Percentiles rank a stretch among this genome's conserved stretches.
Evolutionary conservation across 257 asterid genomes (phyloP).

Genomic region (Scutellaria minor): DNA sequence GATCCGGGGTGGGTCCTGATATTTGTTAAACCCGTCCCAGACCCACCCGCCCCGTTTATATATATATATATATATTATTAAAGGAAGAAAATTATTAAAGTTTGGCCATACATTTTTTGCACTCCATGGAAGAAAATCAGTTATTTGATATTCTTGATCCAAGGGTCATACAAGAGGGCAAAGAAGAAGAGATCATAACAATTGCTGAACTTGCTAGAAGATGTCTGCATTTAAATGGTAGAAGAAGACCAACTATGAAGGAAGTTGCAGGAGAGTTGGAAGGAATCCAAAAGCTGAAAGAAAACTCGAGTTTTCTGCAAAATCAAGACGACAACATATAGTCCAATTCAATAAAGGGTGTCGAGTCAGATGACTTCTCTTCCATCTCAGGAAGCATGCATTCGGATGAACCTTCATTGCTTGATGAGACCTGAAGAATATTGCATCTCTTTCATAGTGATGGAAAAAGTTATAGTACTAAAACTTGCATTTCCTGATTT

Average conservation of each 20-base stretch:
- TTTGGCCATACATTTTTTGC: slow-evolving; percentile 43
- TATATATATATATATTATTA: no score
- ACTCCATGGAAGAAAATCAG: slow-evolving; percentile 36
- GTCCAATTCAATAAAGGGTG: neutral
- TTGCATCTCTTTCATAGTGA: neutral
- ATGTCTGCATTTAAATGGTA: slow-evolving; percentile 48
- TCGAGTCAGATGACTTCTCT: slow-evolving; percentile 17
- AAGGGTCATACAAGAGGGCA: slow-evolving; percentile 40
- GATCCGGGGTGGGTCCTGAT: no score
- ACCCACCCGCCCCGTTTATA: no score
- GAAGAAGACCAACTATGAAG: slow-evolving; percentile 51
- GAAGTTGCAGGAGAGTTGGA: slow-evolving; percentile 45
- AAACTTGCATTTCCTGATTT: no score
- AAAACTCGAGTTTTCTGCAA: neutral
- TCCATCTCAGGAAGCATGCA: slow-evolving; percentile 27
- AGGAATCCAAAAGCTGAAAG: slow-evolving; percentile 25
- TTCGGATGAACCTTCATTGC: neutral
- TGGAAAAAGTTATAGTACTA: no score
- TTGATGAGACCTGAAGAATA: slow-evolving; percentile 18
- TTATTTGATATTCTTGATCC: slow-evolving; percentile 44
- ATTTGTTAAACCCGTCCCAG: no score
- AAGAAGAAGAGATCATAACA: slow-evolving; percentile 33
- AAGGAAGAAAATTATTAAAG: no score
- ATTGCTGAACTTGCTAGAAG: slow-evolving; percentile 42
- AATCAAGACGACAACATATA: neutral